phyloP scores from a whole-genome alignment of 805 yeast species.

The Wickerhamiella nectarea region DNA sequence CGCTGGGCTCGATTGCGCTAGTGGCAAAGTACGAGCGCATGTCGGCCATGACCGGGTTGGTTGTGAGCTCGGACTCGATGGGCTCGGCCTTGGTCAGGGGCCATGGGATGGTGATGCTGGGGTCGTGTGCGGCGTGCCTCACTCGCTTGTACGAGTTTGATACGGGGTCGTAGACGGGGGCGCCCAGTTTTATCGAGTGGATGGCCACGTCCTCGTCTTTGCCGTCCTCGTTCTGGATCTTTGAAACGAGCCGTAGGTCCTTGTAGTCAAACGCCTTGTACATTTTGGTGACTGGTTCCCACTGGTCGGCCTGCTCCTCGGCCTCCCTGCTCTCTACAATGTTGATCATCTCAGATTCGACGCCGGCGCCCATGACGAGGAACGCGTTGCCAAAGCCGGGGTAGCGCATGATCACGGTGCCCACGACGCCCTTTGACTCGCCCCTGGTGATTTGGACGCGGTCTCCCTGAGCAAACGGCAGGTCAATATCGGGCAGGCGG shows the following conservation, averaged over 20 bases:
- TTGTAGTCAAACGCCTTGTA: conserved; percentile 49
- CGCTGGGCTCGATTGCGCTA: conserved; percentile 44
- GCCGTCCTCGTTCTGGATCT: conserved; percentile 53
- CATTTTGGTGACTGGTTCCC: conserved; percentile 53
- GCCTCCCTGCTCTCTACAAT: conserved; percentile 62
- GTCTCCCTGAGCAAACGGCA: conserved; percentile 21
- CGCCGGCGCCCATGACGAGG: conserved; percentile 54
- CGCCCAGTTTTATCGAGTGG: conserved; percentile 53
- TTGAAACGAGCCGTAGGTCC: conserved; percentile 65
- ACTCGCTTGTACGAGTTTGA: conserved; percentile 62
- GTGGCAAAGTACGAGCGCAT: conserved; percentile 66
- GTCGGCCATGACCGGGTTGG: conserved; percentile 42
- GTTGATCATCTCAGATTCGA: conserved; percentile 45
- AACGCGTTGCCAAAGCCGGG: conserved; percentile 49
- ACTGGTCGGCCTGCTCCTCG: conserved; percentile 36
- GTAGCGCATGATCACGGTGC: conserved; percentile 44
- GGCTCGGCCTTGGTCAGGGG: conserved; percentile 46
- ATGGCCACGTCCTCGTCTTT: conserved; percentile 60
- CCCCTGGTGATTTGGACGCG: conserved; percentile 32
- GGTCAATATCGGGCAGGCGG: conserved; percentile 16
- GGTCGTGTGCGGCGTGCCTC: conserved; percentile 60
- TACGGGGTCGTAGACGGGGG: conserved; percentile 58
- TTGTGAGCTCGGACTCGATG: conserved; percentile 46
- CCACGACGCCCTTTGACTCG: conserved; percentile 55
- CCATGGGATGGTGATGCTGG: conserved; percentile 72